Base-by-base conservation (phyloP, 1,284 basidiomycete species). In the Austroboletus novae-zelandiae region DNA sequence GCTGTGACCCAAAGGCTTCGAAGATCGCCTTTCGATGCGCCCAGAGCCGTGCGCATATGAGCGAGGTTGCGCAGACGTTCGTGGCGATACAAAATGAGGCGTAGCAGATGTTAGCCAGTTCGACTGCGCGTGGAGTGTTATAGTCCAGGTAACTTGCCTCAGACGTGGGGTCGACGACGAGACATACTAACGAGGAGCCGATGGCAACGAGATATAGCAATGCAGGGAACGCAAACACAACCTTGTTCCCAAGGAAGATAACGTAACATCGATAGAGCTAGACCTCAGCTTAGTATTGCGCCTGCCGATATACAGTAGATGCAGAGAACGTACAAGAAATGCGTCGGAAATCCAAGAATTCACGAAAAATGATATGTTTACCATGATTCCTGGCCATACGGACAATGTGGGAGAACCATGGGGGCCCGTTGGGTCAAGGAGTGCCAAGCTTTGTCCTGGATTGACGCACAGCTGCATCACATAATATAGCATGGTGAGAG, bases 251-350 rank as follows among this genome's bases (percentile, higher is more conserved):
- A 47, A 44, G 45, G 41, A 49, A 64, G 39, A 62, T 42, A 39
- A 66, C 30, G 27, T 64, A 48, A n/a, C 57, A 64, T 14, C 63
- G 61, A 23, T 66, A 64, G 10, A 66, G 49, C 61, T 66, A 7
- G 11, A 13, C 13, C 14, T 2, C 17, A 10, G 9, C 14, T 59
- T 36, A 55, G 43, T 5, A 9, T 30, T 18, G 14, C 3, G 18
- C 7, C 15, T 2, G 1, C 15, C 13, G 3, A 20, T 18, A 6
- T 20, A 3, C 2, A n/a, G n/a, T n/a, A 25, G 6, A 25, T 25
- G n/a, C 11, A 4, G 31, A 9, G 8, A 14, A 57, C 61, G 43
- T 37, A 62, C 61, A 2, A 62, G 60, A 23, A 65, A 62, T 2
- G 48, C 64, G 7, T 62, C 61, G 0, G 61, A 66, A 1, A 42